Conservation (phyloP, 345 rosid genomes). For the Salix viminalis region DNA sequence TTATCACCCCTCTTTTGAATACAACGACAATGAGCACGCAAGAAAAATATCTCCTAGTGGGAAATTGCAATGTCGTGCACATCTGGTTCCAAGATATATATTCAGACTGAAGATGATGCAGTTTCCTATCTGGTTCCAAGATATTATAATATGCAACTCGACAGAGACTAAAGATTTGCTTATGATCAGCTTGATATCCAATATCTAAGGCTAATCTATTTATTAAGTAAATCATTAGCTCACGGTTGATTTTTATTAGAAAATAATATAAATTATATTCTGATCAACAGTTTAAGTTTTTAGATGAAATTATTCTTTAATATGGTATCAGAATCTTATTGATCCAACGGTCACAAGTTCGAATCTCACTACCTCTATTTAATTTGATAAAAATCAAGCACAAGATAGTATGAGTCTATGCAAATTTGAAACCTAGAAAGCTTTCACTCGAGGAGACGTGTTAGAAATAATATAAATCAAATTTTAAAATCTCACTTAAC, state of each 20-base stretch:
- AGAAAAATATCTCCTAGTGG: neutral
- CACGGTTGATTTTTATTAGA: too few relatives aligned
- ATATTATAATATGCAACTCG: neutral
- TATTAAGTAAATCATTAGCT: neutral
- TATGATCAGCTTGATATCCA: slow-evolving; percentile 5
- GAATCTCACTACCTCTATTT: rapidly evolving
- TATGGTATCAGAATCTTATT: too few relatives aligned
- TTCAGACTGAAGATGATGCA: neutral
- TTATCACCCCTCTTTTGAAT: too few relatives aligned
- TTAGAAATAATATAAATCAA: too few relatives aligned
- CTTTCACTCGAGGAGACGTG: rapidly evolving
- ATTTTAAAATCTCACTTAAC: neutral
- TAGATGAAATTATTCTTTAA: too few relatives aligned
- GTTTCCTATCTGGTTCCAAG: neutral
- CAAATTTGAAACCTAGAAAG: rapidly evolving
- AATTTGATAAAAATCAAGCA: too few relatives aligned
- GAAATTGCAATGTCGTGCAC: neutral
- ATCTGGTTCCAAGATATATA: neutral
- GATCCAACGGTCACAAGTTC: too few relatives aligned
- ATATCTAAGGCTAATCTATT: neutral
- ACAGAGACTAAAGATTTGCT: neutral
- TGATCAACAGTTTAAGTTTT: too few relatives aligned
- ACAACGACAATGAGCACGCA: neutral
- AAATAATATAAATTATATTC: too few relatives aligned
- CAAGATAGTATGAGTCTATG: rapidly evolving